Percentiles rank a stretch among this genome's conserved stretches.
These are phyloP conservation scores for Ascochyta koolunga DNA, from an alignment of 2,329 filamentous ascomycete species.

Conservation along the genomic window DNA sequence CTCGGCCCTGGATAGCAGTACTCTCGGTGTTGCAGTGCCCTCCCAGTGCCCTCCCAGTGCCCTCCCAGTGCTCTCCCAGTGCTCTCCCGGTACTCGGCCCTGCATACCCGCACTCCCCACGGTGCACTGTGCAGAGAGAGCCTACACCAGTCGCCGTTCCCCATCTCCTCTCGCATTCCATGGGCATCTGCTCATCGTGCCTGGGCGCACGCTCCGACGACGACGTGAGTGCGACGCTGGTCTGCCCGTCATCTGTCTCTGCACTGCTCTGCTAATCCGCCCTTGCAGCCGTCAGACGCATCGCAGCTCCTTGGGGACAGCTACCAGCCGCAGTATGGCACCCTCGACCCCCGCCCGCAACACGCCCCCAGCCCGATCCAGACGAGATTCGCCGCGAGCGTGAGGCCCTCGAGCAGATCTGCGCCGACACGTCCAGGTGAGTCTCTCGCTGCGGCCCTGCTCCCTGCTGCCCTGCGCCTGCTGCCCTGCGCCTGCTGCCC, in stretches of 20 bases:
- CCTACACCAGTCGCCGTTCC: too few species aligned
- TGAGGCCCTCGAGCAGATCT: slow-evolving; percentile 57
- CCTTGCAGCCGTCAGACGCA: slow-evolving; percentile 52
- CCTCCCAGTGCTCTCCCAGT: too few species aligned
- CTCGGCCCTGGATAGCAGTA: too few species aligned
- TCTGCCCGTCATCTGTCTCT: slow-evolving; percentile 5
- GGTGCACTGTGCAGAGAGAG: too few species aligned
- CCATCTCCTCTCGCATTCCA: slow-evolving; percentile 48
- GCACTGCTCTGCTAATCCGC: slow-evolving; percentile 29
- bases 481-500: neutral
- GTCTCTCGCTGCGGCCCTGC: slow-evolving; percentile 28
- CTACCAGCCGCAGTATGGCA: slow-evolving; percentile 53
- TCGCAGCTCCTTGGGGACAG: slow-evolving; percentile 55
- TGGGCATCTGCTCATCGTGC: slow-evolving; percentile 58
- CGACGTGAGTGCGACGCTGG: slow-evolving; percentile 46
- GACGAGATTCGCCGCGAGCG: slow-evolving; percentile 57
- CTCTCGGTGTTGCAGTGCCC: too few species aligned
- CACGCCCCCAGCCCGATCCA: slow-evolving; percentile 53
- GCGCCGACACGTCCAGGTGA: slow-evolving; percentile 54
- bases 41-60: too few species aligned
- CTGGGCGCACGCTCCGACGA: slow-evolving; percentile 53
- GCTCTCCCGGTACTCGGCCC: too few species aligned
- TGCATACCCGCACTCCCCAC: too few species aligned
- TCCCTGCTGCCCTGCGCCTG: too few species aligned
- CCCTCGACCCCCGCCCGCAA: slow-evolving; percentile 31